These are phyloP conservation scores for Aphanomyces euteiches DNA, from an alignment of 352 stramenopile species.

Conservation along the genomic window DNA sequence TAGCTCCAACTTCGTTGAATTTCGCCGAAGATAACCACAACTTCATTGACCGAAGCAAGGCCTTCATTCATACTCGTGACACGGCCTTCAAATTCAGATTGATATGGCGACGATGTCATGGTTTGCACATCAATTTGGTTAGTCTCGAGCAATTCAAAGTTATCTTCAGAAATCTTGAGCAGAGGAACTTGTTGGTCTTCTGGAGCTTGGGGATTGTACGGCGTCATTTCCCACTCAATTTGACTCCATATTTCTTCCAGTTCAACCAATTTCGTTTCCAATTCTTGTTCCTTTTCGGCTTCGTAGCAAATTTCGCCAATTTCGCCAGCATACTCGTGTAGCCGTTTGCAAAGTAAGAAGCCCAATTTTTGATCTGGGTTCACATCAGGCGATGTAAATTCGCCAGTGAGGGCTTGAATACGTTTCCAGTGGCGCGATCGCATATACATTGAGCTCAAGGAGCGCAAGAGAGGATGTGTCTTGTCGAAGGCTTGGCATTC, in stretches of 20 bases:
- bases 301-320: conserved; percentile 97
- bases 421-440: conserved; percentile 91
- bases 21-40: conserved; percentile 90
- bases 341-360: conserved; percentile 88
- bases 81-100: conserved; percentile 92
- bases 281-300: conserved; percentile 95
- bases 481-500: conserved; percentile 84
- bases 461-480: conserved; percentile 74
- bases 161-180: conserved; percentile 92
- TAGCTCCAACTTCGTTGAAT: conserved; percentile 97
- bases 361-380: conserved; percentile 89
- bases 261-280: conserved; percentile 88
- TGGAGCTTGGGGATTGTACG: conserved; percentile 76
- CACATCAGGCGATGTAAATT: conserved; percentile 91
- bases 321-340: conserved; percentile 92
- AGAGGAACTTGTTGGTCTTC: conserved; percentile 86
- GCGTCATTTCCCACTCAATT: conserved; percentile 92
- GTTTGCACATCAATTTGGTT: conserved; percentile 96
- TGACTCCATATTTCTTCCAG: conserved; percentile 89
- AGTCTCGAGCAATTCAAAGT: conserved; percentile 95
- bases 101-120: conserved; percentile 94
- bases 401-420: conserved; percentile 85
- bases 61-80: conserved; percentile 85
- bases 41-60: conserved; percentile 88
- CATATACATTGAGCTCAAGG: conserved; percentile 84